Conservation (phyloP, 768 basidiomycete genomes). For the Leccinum pellstonianum region DNA sequence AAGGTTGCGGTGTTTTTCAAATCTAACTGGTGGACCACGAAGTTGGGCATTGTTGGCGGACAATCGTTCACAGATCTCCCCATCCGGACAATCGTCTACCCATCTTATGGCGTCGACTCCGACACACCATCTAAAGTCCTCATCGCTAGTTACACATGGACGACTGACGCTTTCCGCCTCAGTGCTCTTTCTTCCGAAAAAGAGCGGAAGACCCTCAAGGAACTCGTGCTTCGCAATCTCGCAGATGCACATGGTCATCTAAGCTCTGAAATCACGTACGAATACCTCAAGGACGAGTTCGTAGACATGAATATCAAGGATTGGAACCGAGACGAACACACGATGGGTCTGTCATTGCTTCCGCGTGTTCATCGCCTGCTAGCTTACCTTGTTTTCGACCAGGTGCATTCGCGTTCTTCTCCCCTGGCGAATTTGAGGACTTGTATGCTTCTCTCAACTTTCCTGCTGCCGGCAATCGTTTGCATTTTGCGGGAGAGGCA, state of each 20-base stretch:
- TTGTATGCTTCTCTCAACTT: slow-evolving; percentile 32
- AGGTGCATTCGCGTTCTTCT: slow-evolving; percentile 43
- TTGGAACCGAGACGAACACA: slow-evolving; percentile 34
- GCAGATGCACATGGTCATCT: slow-evolving; percentile 20
- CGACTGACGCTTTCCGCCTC: slow-evolving; percentile 38
- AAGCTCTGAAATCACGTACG: slow-evolving; percentile 12
- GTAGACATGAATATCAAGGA: slow-evolving; percentile 31
- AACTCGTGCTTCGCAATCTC: slow-evolving; percentile 26
- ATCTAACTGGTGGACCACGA: slow-evolving; percentile 42
- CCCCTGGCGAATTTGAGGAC: slow-evolving; percentile 38
- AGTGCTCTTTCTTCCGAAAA: slow-evolving; percentile 31
- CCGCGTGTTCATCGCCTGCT: neutral
- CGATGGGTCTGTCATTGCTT: slow-evolving; percentile 32
- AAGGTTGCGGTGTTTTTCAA: slow-evolving; percentile 47
- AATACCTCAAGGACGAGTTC: slow-evolving; percentile 19
- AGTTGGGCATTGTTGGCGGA: slow-evolving; percentile 38
- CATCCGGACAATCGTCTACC: slow-evolving; percentile 11
- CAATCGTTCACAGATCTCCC: slow-evolving; percentile 40
- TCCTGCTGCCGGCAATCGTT: slow-evolving; percentile 27
- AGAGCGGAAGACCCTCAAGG: slow-evolving; percentile 20
- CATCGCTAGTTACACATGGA: slow-evolving; percentile 44
- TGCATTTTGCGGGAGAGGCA: slow-evolving; percentile 21
- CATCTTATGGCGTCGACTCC: slow-evolving; percentile 27
- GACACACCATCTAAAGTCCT: slow-evolving; percentile 28
- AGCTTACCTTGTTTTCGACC: neutral